Evolutionary conservation across 495 filamentous ascomycete genomes (phyloP).

Genomic region (Aspergillus saccharolyticus): DNA sequence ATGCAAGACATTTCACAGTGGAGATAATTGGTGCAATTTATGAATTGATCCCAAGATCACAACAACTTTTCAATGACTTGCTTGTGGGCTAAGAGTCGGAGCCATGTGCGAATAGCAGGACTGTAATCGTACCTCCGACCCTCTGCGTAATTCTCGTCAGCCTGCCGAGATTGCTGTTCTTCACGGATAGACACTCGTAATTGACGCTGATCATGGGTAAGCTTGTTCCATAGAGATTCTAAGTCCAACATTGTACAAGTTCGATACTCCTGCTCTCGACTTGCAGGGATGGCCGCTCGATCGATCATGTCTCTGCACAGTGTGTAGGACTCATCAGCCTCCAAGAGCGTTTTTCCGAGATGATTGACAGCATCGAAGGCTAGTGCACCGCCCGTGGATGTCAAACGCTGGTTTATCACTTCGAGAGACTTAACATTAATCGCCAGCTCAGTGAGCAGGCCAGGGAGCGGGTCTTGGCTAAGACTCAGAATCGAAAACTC

Average conservation of each 20-base stretch:
- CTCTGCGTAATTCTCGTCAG: conserved; percentile 43
- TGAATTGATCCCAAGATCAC: background rate
- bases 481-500: conserved; percentile 55
- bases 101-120: conserved; percentile 41
- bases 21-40: too few species aligned
- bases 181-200: conserved; percentile 39
- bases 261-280: conserved; percentile 15
- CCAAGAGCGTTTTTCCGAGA: conserved; percentile 25
- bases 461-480: conserved; percentile 46
- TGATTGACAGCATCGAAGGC: background rate
- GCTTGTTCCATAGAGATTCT: conserved; percentile 20
- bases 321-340: conserved; percentile 29
- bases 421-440: conserved; percentile 41
- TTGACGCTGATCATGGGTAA: conserved; percentile 30
- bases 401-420: conserved; percentile 31
- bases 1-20: too few species aligned
- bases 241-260: conserved; percentile 24
- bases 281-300: conserved; percentile 18
- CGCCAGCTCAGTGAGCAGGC: conserved; percentile 38
- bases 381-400: background rate
- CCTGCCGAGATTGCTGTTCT: conserved; percentile 34
- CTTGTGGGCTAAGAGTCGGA: conserved; percentile 41
- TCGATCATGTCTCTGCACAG: conserved; percentile 34
- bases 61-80: conserved; percentile 25
- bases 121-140: conserved; percentile 46